Conservation (phyloP, 2,329 filamentous ascomycete genomes). For the Chrysoporthe austroafricana region DNA sequence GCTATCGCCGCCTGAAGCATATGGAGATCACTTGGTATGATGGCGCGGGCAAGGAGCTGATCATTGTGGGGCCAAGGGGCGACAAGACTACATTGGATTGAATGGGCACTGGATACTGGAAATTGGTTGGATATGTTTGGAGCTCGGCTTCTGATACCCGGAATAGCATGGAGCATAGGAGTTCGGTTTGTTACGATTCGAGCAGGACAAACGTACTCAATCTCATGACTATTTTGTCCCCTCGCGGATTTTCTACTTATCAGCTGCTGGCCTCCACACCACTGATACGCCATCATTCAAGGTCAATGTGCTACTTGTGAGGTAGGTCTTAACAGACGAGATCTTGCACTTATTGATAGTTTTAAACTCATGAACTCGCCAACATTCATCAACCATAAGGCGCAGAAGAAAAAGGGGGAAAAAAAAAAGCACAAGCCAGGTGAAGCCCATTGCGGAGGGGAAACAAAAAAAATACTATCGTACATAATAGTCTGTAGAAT, state of each 20-base stretch:
- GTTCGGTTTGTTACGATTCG: background rate
- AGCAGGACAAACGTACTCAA: background rate
- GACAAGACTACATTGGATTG: constrained; percentile 7
- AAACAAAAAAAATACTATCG: constrained; percentile 22
- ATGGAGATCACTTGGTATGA: constrained; percentile 70
- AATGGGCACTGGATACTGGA: background rate
- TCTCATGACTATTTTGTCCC: background rate
- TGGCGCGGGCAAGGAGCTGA: constrained; percentile 58
- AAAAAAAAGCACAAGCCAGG: background rate
- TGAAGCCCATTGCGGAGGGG: constrained; percentile 9
- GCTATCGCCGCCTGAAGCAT: constrained; percentile 61
- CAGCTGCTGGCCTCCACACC: background rate
- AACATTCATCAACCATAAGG: constrained; percentile 13
- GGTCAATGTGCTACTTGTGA: too few species aligned
- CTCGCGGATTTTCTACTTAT: background rate
- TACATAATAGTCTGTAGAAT: constrained; percentile 15
- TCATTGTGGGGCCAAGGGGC: constrained; percentile 43
- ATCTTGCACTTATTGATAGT: constrained; percentile 14
- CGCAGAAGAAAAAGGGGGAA: background rate
- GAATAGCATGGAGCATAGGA: constrained; percentile 3
- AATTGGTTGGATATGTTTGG: background rate
- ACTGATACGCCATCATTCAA: background rate
- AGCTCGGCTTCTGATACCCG: constrained; percentile 16
- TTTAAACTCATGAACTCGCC: constrained; percentile 13
- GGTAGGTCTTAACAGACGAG: constrained; percentile 2